phyloP scores from a whole-genome alignment of 305 asterid species.

The Solanum chacoense region DNA sequence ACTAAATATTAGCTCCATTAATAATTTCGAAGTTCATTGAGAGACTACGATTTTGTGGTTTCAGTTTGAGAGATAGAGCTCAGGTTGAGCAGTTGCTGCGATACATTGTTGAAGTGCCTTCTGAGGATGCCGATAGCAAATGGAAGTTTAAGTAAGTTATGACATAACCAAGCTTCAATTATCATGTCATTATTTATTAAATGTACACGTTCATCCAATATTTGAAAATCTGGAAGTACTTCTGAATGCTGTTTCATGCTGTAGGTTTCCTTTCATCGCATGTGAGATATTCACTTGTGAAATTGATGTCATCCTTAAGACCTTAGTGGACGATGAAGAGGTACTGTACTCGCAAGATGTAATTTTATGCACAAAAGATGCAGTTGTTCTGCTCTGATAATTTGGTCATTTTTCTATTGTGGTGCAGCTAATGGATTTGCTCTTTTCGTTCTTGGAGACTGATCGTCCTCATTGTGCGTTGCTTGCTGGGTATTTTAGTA shows the following conservation, averaged over 20 bases:
- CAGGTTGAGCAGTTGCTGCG: slow-evolving; percentile 86
- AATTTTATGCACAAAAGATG: not conserved
- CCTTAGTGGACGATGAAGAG: slow-evolving; percentile 95
- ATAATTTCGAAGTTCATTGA: not conserved
- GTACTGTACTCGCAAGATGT: slow-evolving; percentile 26
- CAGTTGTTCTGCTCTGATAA: slow-evolving; percentile 8
- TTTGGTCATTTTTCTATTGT: slow-evolving; percentile 11
- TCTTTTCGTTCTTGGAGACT: slow-evolving; percentile 92
- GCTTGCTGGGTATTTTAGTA: slow-evolving; percentile 96
- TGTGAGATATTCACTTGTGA: slow-evolving; percentile 97
- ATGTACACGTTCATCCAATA: not conserved
- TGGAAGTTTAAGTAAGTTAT: slow-evolving; percentile 70
- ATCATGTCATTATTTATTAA: not conserved
- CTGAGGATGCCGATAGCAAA: slow-evolving; percentile 79
- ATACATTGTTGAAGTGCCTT: slow-evolving; percentile 75
- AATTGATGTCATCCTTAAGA: slow-evolving; percentile 92
- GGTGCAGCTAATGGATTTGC: slow-evolving; percentile 85
- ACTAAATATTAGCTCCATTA: not conserved
- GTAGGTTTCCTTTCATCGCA: slow-evolving; percentile 95
- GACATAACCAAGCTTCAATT: not conserved
- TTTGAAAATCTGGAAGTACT: not conserved
- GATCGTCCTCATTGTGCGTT: slow-evolving; percentile 75
- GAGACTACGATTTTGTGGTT: slow-evolving; percentile 9
- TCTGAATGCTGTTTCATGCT: slow-evolving; percentile 3
- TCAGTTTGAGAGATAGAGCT: slow-evolving; percentile 84